A percentile compares a stretch with the other conserved stretches of the same genome.
phyloP scores from a whole-genome alignment of 805 yeast species.

The Lachancea meyersii region DNA sequence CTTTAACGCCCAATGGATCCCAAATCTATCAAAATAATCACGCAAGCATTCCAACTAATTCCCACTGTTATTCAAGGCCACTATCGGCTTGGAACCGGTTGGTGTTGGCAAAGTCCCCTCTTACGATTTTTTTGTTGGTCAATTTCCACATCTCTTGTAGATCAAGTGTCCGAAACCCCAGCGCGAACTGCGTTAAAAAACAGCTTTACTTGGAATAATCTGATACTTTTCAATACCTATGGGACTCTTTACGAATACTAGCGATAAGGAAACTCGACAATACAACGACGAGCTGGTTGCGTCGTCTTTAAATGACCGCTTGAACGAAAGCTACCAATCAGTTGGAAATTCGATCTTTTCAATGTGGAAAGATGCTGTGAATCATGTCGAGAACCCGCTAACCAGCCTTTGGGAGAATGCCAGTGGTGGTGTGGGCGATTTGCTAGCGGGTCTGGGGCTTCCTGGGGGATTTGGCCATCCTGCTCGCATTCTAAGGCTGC shows the following conservation, averaged over 20 bases:
- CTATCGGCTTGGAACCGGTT: neutral
- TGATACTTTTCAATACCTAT: constrained; percentile 4
- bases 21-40: no score
- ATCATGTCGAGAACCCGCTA: constrained; percentile 8
- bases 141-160: no score
- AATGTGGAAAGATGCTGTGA: constrained; percentile 16
- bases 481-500: constrained; percentile 12
- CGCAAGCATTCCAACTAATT: no score
- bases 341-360: constrained; percentile 17
- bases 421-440: constrained; percentile 21
- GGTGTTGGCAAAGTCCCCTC: neutral
- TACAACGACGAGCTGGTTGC: constrained; percentile 13
- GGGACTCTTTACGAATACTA: constrained; percentile 17
- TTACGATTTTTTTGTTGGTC: neutral
- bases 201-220: neutral
- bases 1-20: no score
- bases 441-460: constrained; percentile 22
- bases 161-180: no score
- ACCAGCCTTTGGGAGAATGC: constrained; percentile 10
- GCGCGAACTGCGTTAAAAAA: no score
- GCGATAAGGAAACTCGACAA: constrained; percentile 13
- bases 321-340: constrained; percentile 1
- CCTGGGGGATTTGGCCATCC: constrained; percentile 22
- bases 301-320: constrained; percentile 4
- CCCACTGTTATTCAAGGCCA: no score